Percentiles rank a stretch among this genome's conserved stretches.
Evolutionary conservation across 1,284 basidiomycete genomes (phyloP).

Genomic region (Ustilago sp.): DNA sequence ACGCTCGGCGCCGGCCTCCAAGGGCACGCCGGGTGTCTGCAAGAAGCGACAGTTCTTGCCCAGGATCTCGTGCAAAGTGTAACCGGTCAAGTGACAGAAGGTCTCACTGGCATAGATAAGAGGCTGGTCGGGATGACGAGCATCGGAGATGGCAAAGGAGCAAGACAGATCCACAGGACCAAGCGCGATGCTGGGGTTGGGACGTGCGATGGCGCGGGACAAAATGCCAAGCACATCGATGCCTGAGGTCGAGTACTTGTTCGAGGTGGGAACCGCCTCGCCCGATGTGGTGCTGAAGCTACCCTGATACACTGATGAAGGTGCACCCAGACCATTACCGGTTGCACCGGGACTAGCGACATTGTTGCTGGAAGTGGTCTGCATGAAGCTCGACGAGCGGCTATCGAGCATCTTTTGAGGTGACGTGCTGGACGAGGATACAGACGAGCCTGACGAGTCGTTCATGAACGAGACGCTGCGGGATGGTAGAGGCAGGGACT

Average conservation of each 20-base stretch:
- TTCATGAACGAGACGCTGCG: slow-evolving; percentile 44
- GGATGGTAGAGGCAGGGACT: slow-evolving; percentile 16
- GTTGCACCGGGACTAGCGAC: neutral
- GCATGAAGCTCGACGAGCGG: slow-evolving; percentile 30
- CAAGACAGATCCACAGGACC: slow-evolving; percentile 93
- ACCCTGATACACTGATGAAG: slow-evolving; percentile 38
- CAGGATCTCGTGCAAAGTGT: slow-evolving; percentile 73
- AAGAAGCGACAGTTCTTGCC: slow-evolving; percentile 71
- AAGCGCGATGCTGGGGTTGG: slow-evolving; percentile 80
- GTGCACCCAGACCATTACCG: slow-evolving; percentile 1
- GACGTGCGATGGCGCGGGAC: slow-evolving; percentile 79
- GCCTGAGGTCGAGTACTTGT: slow-evolving; percentile 84
- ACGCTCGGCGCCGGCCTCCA: slow-evolving; percentile 77
- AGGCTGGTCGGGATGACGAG: slow-evolving; percentile 81
- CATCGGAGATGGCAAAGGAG: slow-evolving; percentile 87
- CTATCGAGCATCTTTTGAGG: slow-evolving; percentile 42
- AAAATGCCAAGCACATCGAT: slow-evolving; percentile 89
- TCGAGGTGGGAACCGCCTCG: slow-evolving; percentile 36
- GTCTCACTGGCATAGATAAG: slow-evolving; percentile 87
- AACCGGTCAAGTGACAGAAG: slow-evolving; percentile 86
- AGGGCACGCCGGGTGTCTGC: slow-evolving; percentile 79
- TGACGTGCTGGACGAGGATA: slow-evolving; percentile 34
- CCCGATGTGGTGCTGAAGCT: slow-evolving; percentile 37
- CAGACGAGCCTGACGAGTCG: slow-evolving; percentile 43
- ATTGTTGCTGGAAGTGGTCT: neutral